phyloP scores from a whole-genome alignment of 2,329 filamentous ascomycete genomes.

The Fusarium hainanense region DNA sequence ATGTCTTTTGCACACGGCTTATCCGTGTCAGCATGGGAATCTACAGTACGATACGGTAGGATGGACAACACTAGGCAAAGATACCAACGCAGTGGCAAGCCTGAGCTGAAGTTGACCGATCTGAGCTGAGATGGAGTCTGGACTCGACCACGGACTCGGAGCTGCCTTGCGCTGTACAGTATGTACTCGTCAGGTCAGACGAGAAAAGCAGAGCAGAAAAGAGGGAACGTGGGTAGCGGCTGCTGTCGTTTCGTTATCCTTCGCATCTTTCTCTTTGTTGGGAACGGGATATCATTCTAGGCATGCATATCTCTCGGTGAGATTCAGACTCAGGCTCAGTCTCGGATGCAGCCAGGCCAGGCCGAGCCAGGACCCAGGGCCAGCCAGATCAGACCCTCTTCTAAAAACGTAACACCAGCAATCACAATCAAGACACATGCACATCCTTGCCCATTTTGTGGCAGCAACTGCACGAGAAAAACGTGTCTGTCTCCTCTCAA shows the following conservation, averaged over 20 bases:
- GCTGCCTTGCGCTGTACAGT: background rate
- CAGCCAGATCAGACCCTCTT: background rate
- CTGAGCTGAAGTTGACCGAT: constrained; percentile 1
- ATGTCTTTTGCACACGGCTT: constrained; percentile 18
- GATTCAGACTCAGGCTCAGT: constrained; percentile 7
- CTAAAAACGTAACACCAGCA: background rate
- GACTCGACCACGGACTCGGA: background rate
- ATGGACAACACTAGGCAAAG: background rate
- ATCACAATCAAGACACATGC: background rate
- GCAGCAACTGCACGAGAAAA: constrained; percentile 1
- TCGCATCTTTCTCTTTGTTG: constrained; percentile 6
- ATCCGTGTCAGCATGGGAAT: constrained; percentile 2
- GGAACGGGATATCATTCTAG: background rate
- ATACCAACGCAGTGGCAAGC: constrained; percentile 1
- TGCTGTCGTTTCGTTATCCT: background rate
- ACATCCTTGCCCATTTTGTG: background rate
- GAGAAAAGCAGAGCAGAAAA: background rate
- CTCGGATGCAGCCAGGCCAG: background rate
- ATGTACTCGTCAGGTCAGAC: background rate
- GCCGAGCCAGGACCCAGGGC: background rate
- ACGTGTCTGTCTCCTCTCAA: background rate
- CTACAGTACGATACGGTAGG: background rate
- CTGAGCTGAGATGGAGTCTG: constrained; percentile 12
- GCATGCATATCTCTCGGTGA: constrained; percentile 4
- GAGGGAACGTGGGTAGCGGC: background rate